Conservation (phyloP, 2,329 filamentous ascomycete species). For the Aspergillus eucalypticola region DNA sequence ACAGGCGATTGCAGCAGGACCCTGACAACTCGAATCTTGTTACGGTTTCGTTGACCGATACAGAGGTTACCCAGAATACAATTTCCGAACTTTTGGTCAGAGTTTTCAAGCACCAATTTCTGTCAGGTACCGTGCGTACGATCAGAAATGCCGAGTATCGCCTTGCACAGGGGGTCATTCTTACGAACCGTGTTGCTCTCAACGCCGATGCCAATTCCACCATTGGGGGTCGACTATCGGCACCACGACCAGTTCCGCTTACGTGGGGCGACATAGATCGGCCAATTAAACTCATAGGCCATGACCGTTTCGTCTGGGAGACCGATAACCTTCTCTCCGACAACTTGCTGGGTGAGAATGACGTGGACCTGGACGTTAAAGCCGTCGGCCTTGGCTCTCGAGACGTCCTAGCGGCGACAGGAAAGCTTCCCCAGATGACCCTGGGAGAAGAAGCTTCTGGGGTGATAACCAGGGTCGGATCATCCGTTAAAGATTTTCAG, state of each 20-base stretch:
- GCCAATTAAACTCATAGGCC: not conserved
- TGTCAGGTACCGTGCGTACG: not conserved
- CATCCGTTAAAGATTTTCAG: too few relatives aligned
- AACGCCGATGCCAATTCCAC: not conserved
- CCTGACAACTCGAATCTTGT: too few relatives aligned
- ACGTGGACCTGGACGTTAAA: slow-evolving; percentile 26
- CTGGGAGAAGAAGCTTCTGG: not conserved
- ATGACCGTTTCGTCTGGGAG: not conserved
- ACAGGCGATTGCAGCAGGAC: too few relatives aligned
- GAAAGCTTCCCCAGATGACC: slow-evolving; percentile 20
- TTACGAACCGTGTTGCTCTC: not conserved
- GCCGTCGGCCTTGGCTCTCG: slow-evolving; percentile 20
- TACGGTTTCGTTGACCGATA: too few relatives aligned
- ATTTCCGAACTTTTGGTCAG: too few relatives aligned
- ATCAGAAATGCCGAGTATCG: not conserved
- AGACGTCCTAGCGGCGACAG: slow-evolving; percentile 20
- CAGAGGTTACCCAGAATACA: not conserved
- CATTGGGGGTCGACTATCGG: not conserved
- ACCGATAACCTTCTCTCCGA: not conserved
- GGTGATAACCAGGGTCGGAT: too few relatives aligned
- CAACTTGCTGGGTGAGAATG: not conserved
- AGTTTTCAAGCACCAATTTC: not conserved
- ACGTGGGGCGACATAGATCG: not conserved
- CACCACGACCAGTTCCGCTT: not conserved
- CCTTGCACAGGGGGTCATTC: not conserved